phyloP scores from a whole-genome alignment of 2,329 filamentous ascomycete species.

The Phaeosphaeria sp. region DNA sequence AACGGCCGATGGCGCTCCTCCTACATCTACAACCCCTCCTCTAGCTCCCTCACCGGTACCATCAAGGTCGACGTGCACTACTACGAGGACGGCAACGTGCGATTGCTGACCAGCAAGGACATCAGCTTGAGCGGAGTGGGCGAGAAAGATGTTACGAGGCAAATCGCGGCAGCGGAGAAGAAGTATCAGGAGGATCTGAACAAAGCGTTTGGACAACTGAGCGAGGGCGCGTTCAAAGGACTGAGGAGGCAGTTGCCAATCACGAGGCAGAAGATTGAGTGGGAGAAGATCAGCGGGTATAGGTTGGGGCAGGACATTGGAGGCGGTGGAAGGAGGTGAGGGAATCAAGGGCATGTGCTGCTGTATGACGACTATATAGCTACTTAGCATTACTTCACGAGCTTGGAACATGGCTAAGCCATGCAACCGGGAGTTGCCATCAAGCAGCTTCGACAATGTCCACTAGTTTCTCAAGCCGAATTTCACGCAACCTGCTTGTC shows the following conservation, averaged over 20 bases:
- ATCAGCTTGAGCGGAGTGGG: conserved; percentile 65
- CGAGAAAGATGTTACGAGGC: conserved; percentile 73
- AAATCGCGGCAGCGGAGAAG: conserved; percentile 81
- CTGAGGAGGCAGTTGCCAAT: conserved; percentile 92
- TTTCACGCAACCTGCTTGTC: too few species aligned
- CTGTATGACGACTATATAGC: too few species aligned
- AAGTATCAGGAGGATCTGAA: conserved; percentile 98
- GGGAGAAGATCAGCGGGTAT: conserved; percentile 97
- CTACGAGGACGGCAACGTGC: conserved; percentile 98
- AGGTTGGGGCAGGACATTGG: conserved; percentile 64
- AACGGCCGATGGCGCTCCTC: conserved; percentile 95
- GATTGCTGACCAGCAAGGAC: conserved; percentile 86
- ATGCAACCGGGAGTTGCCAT: too few species aligned
- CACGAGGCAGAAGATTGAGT: conserved; percentile 98
- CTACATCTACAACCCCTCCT: conserved; percentile 77
- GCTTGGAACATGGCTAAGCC: too few species aligned
- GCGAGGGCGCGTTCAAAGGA: conserved; percentile 94
- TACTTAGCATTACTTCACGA: too few species aligned
- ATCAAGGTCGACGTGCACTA: conserved; percentile 98
- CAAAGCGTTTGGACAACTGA: conserved; percentile 83
- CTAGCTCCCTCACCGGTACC: conserved; percentile 72
- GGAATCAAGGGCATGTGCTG: too few species aligned
- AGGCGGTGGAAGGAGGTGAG: conserved; percentile 47
- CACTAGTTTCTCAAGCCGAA: too few species aligned
- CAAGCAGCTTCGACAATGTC: too few species aligned